Evolutionary conservation across 495 filamentous ascomycete genomes (phyloP), one percentile per base, ranked within the genome.

Genomic region (Podospora pseudopauciseta): DNA sequence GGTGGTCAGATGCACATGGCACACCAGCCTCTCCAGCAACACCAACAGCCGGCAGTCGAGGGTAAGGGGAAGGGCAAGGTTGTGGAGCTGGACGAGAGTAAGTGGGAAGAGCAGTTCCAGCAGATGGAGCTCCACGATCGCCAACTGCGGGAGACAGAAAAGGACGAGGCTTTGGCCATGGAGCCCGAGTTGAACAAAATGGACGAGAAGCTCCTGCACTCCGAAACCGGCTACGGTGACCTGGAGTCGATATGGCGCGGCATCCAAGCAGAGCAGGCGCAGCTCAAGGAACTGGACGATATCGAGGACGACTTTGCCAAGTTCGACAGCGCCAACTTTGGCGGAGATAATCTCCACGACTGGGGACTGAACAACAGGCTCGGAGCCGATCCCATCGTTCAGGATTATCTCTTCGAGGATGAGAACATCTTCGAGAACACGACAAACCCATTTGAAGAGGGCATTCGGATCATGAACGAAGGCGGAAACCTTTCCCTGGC

Each of bases 81-180:
- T 81, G 87, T 97, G 4, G 96, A 98, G 81, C 86, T 98, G 28
- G 92, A 97, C 74, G 93, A 98, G 68, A 84, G 89, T 72, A 89
- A 95, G 67, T 99, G 96, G 95, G 95, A 98, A 80, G 90, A 90
- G 68, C 93, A 98, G 75, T 99, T 99, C 75, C 89, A 90, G 58
- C 86, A 94, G 80, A 88, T 98, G 77, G 93, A 95, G 80, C 81
- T 90, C 57, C 86, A 89, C 61, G 89, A 88, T 23, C 83, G 86
- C 72, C 70, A 84, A 66, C 66, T 68, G 15, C 79, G 81, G 28
- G 83, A 82, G 61, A 53, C 71, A 60, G 70, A 86, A 56, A 63
- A 66, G 69, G 92, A 96, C 74, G 87, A 88, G 67, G 88, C 90
- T 63, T 83, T 83, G 67, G 92, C 89, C 18, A 93, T 95, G 77